These are phyloP conservation scores for Periconia sp. DNA, from an alignment of 2,329 filamentous ascomycete genomes.

Conservation along the genomic window DNA sequence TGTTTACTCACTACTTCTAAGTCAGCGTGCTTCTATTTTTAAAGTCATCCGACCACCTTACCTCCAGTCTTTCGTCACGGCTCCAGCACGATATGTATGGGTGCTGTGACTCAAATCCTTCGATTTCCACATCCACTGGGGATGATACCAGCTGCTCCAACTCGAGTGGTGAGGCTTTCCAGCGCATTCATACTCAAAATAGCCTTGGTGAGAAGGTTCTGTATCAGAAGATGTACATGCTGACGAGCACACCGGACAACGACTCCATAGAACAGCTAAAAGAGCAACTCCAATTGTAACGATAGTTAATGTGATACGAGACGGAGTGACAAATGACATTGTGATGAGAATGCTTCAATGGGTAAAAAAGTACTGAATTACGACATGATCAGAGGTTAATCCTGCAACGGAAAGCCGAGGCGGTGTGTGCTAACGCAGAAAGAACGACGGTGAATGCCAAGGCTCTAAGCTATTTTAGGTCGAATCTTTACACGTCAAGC, in stretches of 20 bases:
- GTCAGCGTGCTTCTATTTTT: too few relatives aligned
- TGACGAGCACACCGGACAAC: constrained; percentile 8
- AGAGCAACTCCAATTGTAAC: constrained; percentile 7
- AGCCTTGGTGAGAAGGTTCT: constrained; percentile 17
- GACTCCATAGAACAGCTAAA: constrained; percentile 13
- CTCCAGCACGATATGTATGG: constrained; percentile 30
- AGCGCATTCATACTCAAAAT: constrained; percentile 31
- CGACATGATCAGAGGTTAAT: too few relatives aligned
- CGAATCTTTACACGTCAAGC: too few relatives aligned
- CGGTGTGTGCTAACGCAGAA: too few relatives aligned
- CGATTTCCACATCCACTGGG: constrained; percentile 22
- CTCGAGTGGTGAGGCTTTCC: constrained; percentile 40
- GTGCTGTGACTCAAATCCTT: constrained; percentile 1
- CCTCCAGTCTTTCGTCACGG: constrained; percentile 50
- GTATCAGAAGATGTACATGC: background rate
- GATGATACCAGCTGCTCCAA: constrained; percentile 45
- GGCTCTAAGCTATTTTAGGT: too few relatives aligned
- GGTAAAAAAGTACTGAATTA: too few relatives aligned
- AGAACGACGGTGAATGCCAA: too few relatives aligned
- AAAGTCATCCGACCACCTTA: too few relatives aligned
- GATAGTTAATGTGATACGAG: constrained; percentile 9
- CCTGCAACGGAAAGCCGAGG: too few relatives aligned
- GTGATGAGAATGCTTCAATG: too few relatives aligned
- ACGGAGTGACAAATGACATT: constrained; percentile 4
- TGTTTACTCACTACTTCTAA: too few relatives aligned